Percentiles rank a stretch among this genome's conserved stretches.
These are phyloP conservation scores for Nepenthes alata DNA, from an alignment of 179 eudicot genomes.

Conservation along the genomic window DNA sequence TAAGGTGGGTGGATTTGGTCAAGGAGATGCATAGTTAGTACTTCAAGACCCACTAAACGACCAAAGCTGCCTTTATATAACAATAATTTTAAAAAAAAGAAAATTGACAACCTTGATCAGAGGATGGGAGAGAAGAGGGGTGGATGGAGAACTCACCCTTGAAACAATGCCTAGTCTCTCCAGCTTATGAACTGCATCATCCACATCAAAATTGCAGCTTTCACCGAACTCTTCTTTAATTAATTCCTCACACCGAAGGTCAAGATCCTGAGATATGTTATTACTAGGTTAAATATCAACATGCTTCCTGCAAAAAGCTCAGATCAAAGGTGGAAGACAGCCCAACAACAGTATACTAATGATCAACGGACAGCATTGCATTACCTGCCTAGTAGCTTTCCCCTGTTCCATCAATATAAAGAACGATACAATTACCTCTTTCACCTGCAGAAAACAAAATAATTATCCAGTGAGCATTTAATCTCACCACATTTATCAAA, in stretches of 20 bases:
- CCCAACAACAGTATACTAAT: neutral
- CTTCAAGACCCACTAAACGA: neutral
- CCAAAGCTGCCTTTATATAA: neutral
- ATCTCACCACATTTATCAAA: neutral
- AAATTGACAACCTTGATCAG: too few species aligned
- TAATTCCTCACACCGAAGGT: slow-evolving; percentile 67
- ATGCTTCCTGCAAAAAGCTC: neutral
- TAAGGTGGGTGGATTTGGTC: neutral
- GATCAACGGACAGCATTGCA: too few species aligned
- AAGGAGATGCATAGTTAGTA: neutral
- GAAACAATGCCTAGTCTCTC: slow-evolving; percentile 85
- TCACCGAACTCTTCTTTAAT: slow-evolving; percentile 77
- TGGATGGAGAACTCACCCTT: slow-evolving; percentile 39
- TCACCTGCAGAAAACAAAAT: slow-evolving; percentile 21
- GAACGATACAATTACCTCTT: slow-evolving; percentile 32
- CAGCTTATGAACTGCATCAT: slow-evolving; percentile 77
- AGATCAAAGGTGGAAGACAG: neutral
- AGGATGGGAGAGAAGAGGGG: too few species aligned
- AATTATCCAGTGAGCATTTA: neutral
- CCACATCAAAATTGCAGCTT: slow-evolving; percentile 83
- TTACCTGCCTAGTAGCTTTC: slow-evolving; percentile 17
- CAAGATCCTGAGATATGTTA: slow-evolving; percentile 58
- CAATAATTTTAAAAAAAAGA: too few species aligned
- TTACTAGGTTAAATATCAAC: slow-evolving; percentile 4
- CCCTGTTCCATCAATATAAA: slow-evolving; percentile 28